phyloP scores from a whole-genome alignment of 805 yeast genomes.

The Wickerhamiella occidentalis region DNA sequence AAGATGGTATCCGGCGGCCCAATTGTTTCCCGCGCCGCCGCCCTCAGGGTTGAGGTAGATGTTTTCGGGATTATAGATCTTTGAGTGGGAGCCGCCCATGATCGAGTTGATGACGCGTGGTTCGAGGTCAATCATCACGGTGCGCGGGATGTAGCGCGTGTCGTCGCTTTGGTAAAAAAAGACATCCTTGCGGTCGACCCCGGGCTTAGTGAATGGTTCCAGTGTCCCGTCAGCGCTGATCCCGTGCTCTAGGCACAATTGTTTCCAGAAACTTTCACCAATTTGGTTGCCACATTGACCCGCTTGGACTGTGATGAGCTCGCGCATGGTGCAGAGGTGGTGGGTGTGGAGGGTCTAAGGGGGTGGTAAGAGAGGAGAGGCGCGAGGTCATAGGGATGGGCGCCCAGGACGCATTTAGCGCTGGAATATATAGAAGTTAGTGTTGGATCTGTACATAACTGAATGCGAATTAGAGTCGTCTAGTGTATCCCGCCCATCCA shows the following conservation, averaged over 20 bases:
- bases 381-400: too few species aligned
- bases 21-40: constrained; percentile 90
- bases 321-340: constrained; percentile 19
- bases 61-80: constrained; percentile 74
- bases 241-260: constrained; percentile 77
- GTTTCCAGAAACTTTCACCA: constrained; percentile 87
- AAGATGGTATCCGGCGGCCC: constrained; percentile 81
- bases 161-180: constrained; percentile 71
- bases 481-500: too few species aligned
- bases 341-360: too few species aligned
- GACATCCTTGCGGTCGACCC: constrained; percentile 66
- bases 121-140: constrained; percentile 75
- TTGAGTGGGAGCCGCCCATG: constrained; percentile 36
- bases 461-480: too few species aligned
- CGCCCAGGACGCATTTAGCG: too few species aligned
- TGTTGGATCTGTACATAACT: too few species aligned
- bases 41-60: constrained; percentile 70
- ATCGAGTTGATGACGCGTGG: constrained; percentile 68
- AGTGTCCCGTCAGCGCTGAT: constrained; percentile 53
- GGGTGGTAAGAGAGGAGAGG: too few species aligned
- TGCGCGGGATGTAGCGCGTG: constrained; percentile 75
- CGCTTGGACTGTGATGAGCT: constrained; percentile 29
- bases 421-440: too few species aligned
- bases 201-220: constrained; percentile 28
- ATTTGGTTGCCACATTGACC: constrained; percentile 98